Evolutionary conservation across 441 rosid genomes (phyloP).

Genomic region (Populus hybrid): DNA sequence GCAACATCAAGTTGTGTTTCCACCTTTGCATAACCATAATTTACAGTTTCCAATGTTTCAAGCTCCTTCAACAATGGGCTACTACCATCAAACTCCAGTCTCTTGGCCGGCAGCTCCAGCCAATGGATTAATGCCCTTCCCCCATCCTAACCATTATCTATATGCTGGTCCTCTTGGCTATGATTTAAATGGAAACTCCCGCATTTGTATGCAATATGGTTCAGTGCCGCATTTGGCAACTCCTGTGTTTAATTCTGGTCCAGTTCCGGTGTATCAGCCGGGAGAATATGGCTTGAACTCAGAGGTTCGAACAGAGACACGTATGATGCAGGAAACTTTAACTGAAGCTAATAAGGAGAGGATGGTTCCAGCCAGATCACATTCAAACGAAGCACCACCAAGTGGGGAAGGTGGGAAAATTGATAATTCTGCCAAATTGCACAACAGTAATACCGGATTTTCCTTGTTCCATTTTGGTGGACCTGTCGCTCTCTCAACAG

Average conservation of each 20-base stretch:
- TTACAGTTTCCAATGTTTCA: conserved; percentile 59
- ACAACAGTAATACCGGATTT: conserved; percentile 43
- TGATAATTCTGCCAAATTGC: conserved; percentile 31
- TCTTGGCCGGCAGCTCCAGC: conserved; percentile 74
- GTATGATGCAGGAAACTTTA: conserved; percentile 24
- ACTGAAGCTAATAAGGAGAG: conserved; percentile 35
- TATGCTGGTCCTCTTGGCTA: conserved; percentile 61
- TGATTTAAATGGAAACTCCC: conserved; percentile 59
- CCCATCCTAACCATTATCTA: conserved; percentile 59
- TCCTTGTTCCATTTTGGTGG: conserved; percentile 92
- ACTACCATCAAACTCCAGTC: conserved; percentile 80
- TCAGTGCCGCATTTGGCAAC: conserved; percentile 50
- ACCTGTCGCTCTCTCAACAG: conserved; percentile 65
- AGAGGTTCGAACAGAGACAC: conserved; percentile 37
- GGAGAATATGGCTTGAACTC: conserved; percentile 40
- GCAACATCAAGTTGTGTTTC: conserved; percentile 50
- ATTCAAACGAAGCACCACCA: conserved; percentile 26
- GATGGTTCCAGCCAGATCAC: conserved; percentile 19
- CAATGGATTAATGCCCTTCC: conserved; percentile 57
- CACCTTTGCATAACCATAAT: conserved; percentile 54
- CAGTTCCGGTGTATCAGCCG: conserved; percentile 58
- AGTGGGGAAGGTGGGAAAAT: conserved; percentile 32
- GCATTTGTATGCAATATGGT: conserved; percentile 63
- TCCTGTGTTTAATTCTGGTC: conserved; percentile 44
- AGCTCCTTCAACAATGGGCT: conserved; percentile 66